Base-by-base conservation (phyloP, 148 eudicot genomes). In the Vaccinium corymbosum region DNA sequence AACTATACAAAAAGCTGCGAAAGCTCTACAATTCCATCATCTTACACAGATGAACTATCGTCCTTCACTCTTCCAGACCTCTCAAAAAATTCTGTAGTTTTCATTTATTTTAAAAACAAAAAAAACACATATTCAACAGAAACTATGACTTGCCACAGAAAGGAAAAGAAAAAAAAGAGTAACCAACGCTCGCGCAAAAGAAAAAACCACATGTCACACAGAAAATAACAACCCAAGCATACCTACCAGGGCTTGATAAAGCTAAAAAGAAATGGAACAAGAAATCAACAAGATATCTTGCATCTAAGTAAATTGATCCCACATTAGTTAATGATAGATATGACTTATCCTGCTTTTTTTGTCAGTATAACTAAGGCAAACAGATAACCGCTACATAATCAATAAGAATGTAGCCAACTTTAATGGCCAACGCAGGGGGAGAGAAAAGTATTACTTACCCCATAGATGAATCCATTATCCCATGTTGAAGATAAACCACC, bases 391-490 rank as follows among this genome's bases (percentile, higher is more conserved):
- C 72, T 48, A 50, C 50, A 78, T 48, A 62, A 35, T 29, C 35
- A 53, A 35, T 9, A 27, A 77, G 56, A 56, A 14, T 25, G 59
- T 25, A 76, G 32, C 29, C 55, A 38, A n/a, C 51, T 77, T 77
- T 38, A 84, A 25, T 78, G 38, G 50, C 70, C 13, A 71, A n/a
- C 27, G 46, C 27, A 53, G 20, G 75, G 66, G 66, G 25, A 84
- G 62, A 59, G 20, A 70, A 52, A 79, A n/a, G 49, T 19, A 71
- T 32, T 35, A 85, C 94, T 89, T 81, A 97, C 99, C 99, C 98
- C 98, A 97, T 95, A 59, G 99, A 95, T 82, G 99, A 95, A 92
- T 97, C 99, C 85, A 97, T 83, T 79, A 97, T 93, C 78, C 98
- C 99, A 87, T 97, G 99, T 87, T 97, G 99, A 79, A 97, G 87